Conservation (phyloP, 257 asterid genomes). For the Euphrasia confusa region DNA sequence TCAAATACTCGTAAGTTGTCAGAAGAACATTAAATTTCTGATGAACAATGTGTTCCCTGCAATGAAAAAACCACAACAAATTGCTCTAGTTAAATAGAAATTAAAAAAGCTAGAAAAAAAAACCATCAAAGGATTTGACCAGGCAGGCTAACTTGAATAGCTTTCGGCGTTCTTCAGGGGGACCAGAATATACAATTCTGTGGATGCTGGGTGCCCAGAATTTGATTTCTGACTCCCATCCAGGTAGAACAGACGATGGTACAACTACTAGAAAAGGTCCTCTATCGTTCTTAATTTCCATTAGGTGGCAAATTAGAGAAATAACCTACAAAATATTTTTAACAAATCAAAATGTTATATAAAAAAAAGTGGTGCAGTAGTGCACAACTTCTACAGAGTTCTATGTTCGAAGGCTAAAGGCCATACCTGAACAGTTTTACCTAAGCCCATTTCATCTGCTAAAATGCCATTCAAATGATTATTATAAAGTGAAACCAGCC, state of each 20-base stretch:
- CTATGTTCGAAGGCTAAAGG: slow-evolving; percentile 12
- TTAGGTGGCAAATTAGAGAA: slow-evolving; percentile 85
- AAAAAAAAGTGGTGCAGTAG: slow-evolving; percentile 12
- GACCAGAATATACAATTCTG: slow-evolving; percentile 86
- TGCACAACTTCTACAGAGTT: slow-evolving; percentile 10
- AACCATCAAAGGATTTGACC: slow-evolving; percentile 1
- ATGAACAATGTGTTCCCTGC: slow-evolving; percentile 90
- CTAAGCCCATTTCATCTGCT: slow-evolving; percentile 99
- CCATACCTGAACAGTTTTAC: slow-evolving; percentile 96
- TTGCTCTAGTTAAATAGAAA: slow-evolving; percentile 18
- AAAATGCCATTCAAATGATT: slow-evolving; percentile 97
- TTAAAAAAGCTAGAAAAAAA: slow-evolving; percentile 17
- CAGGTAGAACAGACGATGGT: slow-evolving; percentile 95
- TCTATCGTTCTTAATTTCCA: slow-evolving; percentile 91
- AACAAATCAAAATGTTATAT: slow-evolving; percentile 25
- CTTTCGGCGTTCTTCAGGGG: slow-evolving; percentile 93
- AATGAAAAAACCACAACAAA: slow-evolving; percentile 31
- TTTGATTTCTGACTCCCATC: slow-evolving; percentile 92
- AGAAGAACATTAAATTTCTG: slow-evolving; percentile 93
- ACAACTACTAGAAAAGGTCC: slow-evolving; percentile 99
- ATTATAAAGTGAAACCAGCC: slow-evolving; percentile 96
- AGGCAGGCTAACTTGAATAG: slow-evolving; percentile 69
- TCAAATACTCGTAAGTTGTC: slow-evolving; percentile 95
- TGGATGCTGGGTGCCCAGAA: slow-evolving; percentile 94
- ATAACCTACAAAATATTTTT: slow-evolving; percentile 57